Evolutionary conservation across 176 grass and related monocot species (phyloP).

Genomic region (Pharus latifolius): DNA sequence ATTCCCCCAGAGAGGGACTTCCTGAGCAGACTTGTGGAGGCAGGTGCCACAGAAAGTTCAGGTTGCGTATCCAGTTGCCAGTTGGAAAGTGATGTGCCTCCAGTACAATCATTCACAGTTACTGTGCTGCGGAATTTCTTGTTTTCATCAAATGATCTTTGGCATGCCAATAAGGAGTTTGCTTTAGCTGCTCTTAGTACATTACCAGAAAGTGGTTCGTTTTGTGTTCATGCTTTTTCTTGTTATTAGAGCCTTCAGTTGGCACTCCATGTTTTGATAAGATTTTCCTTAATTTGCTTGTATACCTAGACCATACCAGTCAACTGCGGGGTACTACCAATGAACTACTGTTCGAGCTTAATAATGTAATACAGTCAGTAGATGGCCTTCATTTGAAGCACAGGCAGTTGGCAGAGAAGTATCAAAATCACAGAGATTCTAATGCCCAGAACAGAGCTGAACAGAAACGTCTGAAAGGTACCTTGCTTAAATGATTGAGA

Average conservation of each 20-base stretch:
- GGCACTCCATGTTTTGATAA: conserved; percentile 4
- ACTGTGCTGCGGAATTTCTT: conserved; percentile 41
- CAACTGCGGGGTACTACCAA: conserved; percentile 15
- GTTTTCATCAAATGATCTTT: conserved; percentile 30
- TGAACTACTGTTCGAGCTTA: conserved; percentile 35
- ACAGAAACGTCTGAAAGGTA: conserved; percentile 75
- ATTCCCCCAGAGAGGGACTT: conserved; percentile 35
- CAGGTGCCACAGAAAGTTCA: conserved; percentile 58
- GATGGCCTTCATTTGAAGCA: conserved; percentile 79
- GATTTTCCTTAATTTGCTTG: conserved; percentile 18
- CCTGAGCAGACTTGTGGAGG: conserved; percentile 48
- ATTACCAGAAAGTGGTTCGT: conserved; percentile 51
- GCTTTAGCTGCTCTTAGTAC: conserved; percentile 8
- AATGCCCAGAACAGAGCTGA: conserved; percentile 49
- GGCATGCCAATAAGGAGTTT: conserved; percentile 34
- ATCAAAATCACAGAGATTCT: conserved; percentile 44
- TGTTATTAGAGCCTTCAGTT: not conserved
- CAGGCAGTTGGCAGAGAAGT: conserved; percentile 35
- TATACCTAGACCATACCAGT: conserved; percentile 33
- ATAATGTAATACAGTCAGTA: conserved; percentile 29
- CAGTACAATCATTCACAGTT: conserved; percentile 19
- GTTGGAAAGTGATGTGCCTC: conserved; percentile 23
- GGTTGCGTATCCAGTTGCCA: conserved; percentile 27
- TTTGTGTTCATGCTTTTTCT: conserved; percentile 18
- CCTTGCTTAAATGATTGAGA: conserved; percentile 5